These are phyloP conservation scores for Effrenium voratum DNA, from an alignment of 73 alveolate genomes.

Conservation along the genomic window DNA sequence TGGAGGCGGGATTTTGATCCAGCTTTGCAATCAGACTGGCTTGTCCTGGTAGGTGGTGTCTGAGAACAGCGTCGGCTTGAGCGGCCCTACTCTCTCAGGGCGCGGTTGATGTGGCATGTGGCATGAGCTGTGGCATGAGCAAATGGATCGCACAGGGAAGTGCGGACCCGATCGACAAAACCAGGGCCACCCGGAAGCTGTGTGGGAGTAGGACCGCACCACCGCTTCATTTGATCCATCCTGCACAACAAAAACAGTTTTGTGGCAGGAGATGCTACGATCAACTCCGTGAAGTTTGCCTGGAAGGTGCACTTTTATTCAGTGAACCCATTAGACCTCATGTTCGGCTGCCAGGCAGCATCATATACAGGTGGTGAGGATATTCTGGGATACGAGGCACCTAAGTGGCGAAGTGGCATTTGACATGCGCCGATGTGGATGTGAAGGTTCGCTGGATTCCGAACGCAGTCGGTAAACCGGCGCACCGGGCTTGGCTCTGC, in stretches of 20 bases:
- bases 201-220: background rate
- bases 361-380: constrained; percentile 61
- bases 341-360: constrained; percentile 6
- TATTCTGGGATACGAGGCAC: constrained; percentile 67
- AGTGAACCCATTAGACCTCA: background rate
- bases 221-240: background rate
- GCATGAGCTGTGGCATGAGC: too few species aligned
- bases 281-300: constrained; percentile 42
- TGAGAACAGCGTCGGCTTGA: constrained; percentile 40
- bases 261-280: constrained; percentile 64
- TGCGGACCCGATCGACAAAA: background rate
- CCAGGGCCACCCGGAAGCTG: constrained; percentile 50
- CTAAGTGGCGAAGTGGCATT: background rate
- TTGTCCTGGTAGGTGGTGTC: background rate
- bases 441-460: constrained; percentile 60
- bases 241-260: too few species aligned
- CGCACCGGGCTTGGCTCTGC: background rate
- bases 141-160: constrained; percentile 63
- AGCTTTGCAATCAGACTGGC: background rate
- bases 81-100: constrained; percentile 45
- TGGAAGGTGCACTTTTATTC: background rate
- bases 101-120: background rate
- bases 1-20: constrained; percentile 12
- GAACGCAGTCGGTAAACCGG: constrained; percentile 31
- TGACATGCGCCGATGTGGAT: background rate